Evolutionary conservation across 2,329 filamentous ascomycete species (phyloP).

Genomic region (Cytospora chrysosperma): DNA sequence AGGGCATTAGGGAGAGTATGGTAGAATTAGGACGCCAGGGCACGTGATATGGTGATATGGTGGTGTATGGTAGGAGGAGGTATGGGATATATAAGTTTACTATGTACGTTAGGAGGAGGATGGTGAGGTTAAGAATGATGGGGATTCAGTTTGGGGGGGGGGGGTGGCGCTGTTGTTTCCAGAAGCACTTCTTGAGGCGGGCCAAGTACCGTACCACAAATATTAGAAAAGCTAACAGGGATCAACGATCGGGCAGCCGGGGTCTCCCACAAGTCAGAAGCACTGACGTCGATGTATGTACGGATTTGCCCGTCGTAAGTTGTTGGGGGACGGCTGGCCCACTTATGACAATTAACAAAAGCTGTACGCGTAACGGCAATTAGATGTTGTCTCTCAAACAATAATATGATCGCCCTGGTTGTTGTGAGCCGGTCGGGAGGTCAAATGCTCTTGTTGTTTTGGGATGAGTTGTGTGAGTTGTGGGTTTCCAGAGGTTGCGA

Average conservation of each 20-base stretch:
- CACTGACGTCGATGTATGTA: background rate
- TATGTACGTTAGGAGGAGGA: background rate
- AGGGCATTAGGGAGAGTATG: background rate
- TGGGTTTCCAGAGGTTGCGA: too few relatives aligned
- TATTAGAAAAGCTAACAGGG: background rate
- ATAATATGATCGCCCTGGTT: too few relatives aligned
- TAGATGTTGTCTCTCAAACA: background rate
- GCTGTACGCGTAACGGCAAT: background rate
- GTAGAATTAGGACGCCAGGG: background rate
- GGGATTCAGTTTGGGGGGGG: background rate
- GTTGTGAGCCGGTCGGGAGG: background rate
- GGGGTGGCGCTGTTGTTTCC: too few relatives aligned
- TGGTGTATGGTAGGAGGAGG: background rate
- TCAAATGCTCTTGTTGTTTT: background rate
- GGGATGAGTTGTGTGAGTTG: background rate
- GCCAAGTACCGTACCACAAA: too few relatives aligned
- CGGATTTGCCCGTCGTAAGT: background rate
- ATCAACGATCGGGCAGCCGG: background rate
- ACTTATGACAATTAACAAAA: background rate
- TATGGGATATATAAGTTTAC: background rate
- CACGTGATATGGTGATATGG: background rate
- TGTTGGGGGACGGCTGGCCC: too few relatives aligned
- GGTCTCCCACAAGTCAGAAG: background rate
- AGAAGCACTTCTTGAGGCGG: too few relatives aligned
- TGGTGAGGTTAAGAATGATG: background rate